These are phyloP conservation scores for Tylopilus sp. DNA, from an alignment of 1,284 basidiomycete genomes.

Conservation along the genomic window DNA sequence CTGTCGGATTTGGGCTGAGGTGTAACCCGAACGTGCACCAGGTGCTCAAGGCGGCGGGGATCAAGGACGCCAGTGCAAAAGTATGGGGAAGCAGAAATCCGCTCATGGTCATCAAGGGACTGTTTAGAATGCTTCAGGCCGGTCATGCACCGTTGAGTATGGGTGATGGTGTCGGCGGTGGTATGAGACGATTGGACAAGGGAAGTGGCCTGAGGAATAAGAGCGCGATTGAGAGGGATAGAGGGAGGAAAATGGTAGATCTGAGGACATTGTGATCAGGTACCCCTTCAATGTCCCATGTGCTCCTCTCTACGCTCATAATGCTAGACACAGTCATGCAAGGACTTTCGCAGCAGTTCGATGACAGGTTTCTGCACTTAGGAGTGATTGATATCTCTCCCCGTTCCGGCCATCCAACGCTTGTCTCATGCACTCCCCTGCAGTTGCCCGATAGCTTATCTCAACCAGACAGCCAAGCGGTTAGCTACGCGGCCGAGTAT, in stretches of 20 bases:
- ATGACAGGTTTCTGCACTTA: neutral
- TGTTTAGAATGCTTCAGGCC: slow-evolving; percentile 58
- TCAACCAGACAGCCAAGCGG: no score
- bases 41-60: slow-evolving; percentile 87
- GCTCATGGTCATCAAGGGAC: slow-evolving; percentile 52
- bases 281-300: neutral
- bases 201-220: slow-evolving; percentile 63
- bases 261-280: slow-evolving; percentile 45
- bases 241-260: slow-evolving; percentile 62
- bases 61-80: slow-evolving; percentile 91
- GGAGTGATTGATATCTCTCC: no score
- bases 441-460: neutral
- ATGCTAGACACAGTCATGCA: neutral
- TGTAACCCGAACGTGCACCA: slow-evolving; percentile 88
- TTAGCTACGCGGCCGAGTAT: no score
- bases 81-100: slow-evolving; percentile 90
- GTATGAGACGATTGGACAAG: slow-evolving; percentile 61
- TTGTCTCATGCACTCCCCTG: neutral
- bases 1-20: slow-evolving; percentile 89
- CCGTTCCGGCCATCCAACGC: no score
- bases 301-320: slow-evolving; percentile 1
- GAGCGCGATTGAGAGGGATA: slow-evolving; percentile 62
- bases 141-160: slow-evolving; percentile 70
- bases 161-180: slow-evolving; percentile 73
- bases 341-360: neutral